Base-by-base conservation (phyloP, 805 yeast species). In the Tanozyma kutaoensis region DNA sequence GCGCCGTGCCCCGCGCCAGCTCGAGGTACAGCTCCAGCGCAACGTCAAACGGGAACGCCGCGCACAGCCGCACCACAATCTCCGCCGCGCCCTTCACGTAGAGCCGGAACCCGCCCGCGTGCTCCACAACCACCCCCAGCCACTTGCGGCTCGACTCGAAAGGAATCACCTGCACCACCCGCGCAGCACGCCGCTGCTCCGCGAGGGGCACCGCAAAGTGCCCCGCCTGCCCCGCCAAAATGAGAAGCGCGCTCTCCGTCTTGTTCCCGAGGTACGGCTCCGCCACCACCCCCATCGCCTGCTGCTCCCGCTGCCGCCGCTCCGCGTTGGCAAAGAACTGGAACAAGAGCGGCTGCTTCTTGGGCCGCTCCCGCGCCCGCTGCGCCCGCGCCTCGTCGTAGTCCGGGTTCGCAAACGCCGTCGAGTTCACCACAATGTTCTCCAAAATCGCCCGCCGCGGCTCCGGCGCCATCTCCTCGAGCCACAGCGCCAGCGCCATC, bases 81-180 rank as follows among this genome's bases (percentile, higher is more conserved):
- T 91, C 99, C 1, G 96, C 86, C 2, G 98, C 98, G 36, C 99
- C 98, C 56, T 91, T 91, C 31, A 81, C 58, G 36, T 68, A 76
- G 28, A 84, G 56, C 30, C 91, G 65, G 47, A 52, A 76, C 1
- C 60, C 60, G 27, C 49, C 41, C 8, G 62, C 62, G 10, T 55
- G 50, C 28, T 63, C 62, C 27, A 76, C 63, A 5, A 85, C 75
- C 13, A 84, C 53, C 23, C 91, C 94, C 43, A 93, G 82, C 88
- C 94, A 91, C 57, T 91, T 91, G 43, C 93, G 66, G 3, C 81
- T 64, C 32, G 94, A 80, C 55, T 91, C 97, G 47, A 91, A 91
- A 1, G 98, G 95, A 30, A 86, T 71, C 4, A 71, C 57, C 50
- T 82, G 93, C 2, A 66, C 78, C 21, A 80, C 52, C 13, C 56